These are phyloP conservation scores for Calonectria hongkongensis DNA, from an alignment of 2,329 filamentous ascomycete genomes.

Conservation along the genomic window DNA sequence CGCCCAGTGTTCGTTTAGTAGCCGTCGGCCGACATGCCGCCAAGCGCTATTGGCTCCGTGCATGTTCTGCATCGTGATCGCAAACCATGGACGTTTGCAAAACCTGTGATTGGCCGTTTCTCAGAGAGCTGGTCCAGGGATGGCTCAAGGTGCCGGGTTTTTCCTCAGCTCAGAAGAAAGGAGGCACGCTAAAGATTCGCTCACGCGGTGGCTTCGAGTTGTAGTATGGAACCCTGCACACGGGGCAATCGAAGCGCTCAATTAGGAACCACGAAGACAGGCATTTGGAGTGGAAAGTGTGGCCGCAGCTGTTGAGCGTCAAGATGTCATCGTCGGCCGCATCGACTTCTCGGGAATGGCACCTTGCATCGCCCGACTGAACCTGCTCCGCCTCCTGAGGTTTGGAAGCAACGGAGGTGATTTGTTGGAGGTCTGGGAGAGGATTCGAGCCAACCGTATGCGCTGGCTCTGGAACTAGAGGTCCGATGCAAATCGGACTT, in stretches of 20 bases:
- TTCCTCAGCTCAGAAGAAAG: slow-evolving; percentile 47
- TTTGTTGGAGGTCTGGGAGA: slow-evolving; percentile 44
- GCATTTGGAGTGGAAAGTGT: slow-evolving; percentile 63
- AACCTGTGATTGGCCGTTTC: neutral
- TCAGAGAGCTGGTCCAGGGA: neutral
- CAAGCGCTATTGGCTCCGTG: neutral
- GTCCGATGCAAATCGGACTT: slow-evolving; percentile 60
- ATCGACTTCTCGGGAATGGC: slow-evolving; percentile 4
- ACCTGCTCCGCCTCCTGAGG: neutral
- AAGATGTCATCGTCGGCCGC: slow-evolving; percentile 58
- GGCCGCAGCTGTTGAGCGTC: slow-evolving; percentile 61
- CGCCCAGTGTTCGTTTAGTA: neutral
- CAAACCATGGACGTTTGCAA: neutral
- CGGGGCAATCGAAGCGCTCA: slow-evolving; percentile 61
- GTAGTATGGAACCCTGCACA: slow-evolving; percentile 62
- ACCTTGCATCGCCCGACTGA: slow-evolving; percentile 10
- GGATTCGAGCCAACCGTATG: slow-evolving; percentile 44
- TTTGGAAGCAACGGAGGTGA: slow-evolving; percentile 42
- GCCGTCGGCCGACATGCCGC: neutral
- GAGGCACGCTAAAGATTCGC: slow-evolving; percentile 44
- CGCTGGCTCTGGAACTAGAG: slow-evolving; percentile 54
- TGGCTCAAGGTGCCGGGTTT: neutral
- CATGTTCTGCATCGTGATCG: neutral
- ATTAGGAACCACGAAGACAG: slow-evolving; percentile 63
- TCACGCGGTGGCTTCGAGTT: slow-evolving; percentile 38